Evolutionary conservation across 176 grass and related monocot species (phyloP).

Genomic region (Carex parvula): DNA sequence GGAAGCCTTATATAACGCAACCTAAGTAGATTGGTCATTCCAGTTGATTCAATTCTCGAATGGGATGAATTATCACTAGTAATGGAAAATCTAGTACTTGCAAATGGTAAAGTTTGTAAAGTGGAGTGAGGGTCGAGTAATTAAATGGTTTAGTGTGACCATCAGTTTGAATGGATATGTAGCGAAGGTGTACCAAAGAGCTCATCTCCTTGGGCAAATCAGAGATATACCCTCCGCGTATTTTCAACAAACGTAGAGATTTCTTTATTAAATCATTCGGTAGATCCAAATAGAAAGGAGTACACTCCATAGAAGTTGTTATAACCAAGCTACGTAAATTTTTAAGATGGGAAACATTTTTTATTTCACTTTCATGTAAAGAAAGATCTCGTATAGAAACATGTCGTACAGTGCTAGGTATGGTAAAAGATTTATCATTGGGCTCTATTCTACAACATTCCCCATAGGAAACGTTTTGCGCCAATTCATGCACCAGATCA

Average conservation of each 20-base stretch:
- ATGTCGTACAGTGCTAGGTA: conserved; percentile 23
- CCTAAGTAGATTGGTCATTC: not conserved
- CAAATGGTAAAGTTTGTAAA: conserved; percentile 25
- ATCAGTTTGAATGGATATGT: conserved; percentile 20
- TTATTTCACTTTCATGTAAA: not conserved
- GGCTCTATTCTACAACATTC: not conserved
- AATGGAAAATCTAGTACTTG: not conserved
- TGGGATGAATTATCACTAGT: too few species aligned
- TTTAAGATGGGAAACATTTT: conserved; percentile 30
- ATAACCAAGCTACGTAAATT: conserved; percentile 31
- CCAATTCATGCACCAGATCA: conserved; percentile 49
- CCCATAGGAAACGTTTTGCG: conserved; percentile 25
- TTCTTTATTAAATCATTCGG: conserved; percentile 17
- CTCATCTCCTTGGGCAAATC: not conserved
- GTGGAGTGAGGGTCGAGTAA: not conserved
- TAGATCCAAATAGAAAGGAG: not conserved
- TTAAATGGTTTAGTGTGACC: too few species aligned
- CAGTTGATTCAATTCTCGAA: too few species aligned
- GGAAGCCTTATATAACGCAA: not conserved
- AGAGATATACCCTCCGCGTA: not conserved
- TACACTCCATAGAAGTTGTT: not conserved
- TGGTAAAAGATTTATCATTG: not conserved
- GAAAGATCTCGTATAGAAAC: not conserved
- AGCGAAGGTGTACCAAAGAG: conserved; percentile 27
- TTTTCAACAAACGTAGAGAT: conserved; percentile 24